A percentile compares a stretch with the other conserved stretches of the same genome.
These are phyloP conservation scores for Fragaria iinumae DNA, from an alignment of 306 rosid species.

Conservation along the genomic window DNA sequence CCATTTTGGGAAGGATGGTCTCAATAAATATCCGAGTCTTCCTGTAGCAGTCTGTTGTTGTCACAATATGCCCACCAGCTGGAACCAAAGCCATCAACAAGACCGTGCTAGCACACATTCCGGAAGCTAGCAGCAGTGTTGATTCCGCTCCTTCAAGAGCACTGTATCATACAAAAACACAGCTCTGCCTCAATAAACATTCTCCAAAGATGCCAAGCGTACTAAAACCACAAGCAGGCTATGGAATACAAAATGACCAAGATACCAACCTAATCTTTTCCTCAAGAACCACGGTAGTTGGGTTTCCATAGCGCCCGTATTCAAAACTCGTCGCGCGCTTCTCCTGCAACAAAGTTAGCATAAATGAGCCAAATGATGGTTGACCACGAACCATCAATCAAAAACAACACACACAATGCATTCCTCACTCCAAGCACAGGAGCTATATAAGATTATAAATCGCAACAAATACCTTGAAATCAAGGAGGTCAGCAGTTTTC, in stretches of 20 bases:
- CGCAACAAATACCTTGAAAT: constrained; percentile 63
- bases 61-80: constrained; percentile 94
- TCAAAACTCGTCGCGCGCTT: constrained; percentile 76
- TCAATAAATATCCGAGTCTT: constrained; percentile 91
- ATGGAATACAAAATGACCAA: neutral
- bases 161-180: constrained; percentile 41
- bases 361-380: neutral
- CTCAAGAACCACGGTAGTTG: constrained; percentile 83
- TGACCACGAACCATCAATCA: neutral
- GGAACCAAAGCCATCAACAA: constrained; percentile 87
- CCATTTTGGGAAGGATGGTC: constrained; percentile 87
- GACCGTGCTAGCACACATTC: constrained; percentile 87
- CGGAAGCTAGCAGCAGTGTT: constrained; percentile 85
- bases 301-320: constrained; percentile 96
- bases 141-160: constrained; percentile 96
- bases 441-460: neutral
- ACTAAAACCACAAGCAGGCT: neutral
- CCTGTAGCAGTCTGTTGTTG: constrained; percentile 94
- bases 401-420: neutral
- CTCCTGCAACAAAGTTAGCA: constrained; percentile 49
- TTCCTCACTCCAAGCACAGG: neutral
- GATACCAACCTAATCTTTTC: constrained; percentile 80
- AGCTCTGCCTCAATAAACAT: constrained; percentile 14
- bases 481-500: constrained; percentile 76
- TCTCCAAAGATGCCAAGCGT: neutral